Conservation (phyloP, 73 alveolate genomes). For the Paramecium caudatum region DNA sequence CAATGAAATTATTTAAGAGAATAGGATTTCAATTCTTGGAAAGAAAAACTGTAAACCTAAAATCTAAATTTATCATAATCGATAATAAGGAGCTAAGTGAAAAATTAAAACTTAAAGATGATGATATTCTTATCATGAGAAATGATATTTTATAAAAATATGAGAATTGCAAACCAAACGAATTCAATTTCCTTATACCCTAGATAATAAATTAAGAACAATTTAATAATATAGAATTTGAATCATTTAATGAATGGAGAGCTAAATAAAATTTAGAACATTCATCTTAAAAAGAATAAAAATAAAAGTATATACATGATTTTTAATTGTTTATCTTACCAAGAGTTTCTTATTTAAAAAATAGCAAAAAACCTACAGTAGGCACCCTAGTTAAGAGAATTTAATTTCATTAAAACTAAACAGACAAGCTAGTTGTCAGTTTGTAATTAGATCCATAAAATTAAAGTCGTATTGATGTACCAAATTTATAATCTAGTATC, state of each 20-base stretch:
- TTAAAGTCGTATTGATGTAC: constrained; percentile 24
- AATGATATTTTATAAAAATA: constrained; percentile 58
- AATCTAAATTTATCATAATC: constrained; percentile 28
- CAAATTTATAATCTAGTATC: constrained; percentile 6
- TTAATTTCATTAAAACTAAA: background rate
- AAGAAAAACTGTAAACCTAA: background rate
- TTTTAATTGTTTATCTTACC: constrained; percentile 42
- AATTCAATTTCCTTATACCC: background rate
- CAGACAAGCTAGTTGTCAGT: constrained; percentile 23
- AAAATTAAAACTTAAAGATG: background rate
- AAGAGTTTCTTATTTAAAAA: constrained; percentile 2
- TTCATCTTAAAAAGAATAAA: background rate
- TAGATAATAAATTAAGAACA: background rate
- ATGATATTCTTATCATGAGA: constrained; percentile 28
- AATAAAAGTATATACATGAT: background rate
- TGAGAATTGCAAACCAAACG: constrained; percentile 1
- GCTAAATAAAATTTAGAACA: background rate
- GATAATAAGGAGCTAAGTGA: constrained; percentile 37
- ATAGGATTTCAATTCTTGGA: constrained; percentile 25
- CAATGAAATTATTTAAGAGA: background rate
- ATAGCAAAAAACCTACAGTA: background rate
- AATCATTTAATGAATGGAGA: constrained; percentile 59
- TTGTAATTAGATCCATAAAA: constrained; percentile 27
- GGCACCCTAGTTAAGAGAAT: background rate
- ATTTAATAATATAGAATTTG: background rate